phyloP scores from a whole-genome alignment of 1,139 yeast species.

The Geotrichum restrictum region DNA sequence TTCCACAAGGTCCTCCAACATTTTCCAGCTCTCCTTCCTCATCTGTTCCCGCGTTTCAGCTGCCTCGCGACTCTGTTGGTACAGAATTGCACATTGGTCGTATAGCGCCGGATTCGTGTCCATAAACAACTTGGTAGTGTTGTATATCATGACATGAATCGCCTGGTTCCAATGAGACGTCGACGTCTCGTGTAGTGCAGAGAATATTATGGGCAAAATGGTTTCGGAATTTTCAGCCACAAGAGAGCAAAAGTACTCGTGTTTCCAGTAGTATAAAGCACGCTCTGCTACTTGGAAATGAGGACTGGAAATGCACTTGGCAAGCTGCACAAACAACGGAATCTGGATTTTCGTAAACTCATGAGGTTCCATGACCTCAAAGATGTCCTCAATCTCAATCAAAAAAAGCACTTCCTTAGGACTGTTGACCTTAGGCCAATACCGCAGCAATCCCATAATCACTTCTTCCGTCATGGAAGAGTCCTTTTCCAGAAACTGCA shows the following conservation, averaged over 20 bases:
- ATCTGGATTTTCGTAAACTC: constrained; percentile 91
- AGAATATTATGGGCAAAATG: constrained; percentile 85
- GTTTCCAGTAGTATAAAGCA: constrained; percentile 89
- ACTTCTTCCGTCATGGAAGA: constrained; percentile 91
- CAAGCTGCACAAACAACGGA: constrained; percentile 88
- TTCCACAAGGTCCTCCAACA: constrained; percentile 56
- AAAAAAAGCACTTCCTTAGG: constrained; percentile 95
- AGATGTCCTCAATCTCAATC: constrained; percentile 93
- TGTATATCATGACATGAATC: constrained; percentile 84
- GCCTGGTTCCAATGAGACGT: constrained; percentile 80
- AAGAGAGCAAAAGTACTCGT: constrained; percentile 84
- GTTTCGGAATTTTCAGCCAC: constrained; percentile 89
- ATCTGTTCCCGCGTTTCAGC: constrained; percentile 54
- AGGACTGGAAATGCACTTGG: constrained; percentile 90
- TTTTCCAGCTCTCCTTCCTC: constrained; percentile 72
- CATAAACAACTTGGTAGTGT: constrained; percentile 87
- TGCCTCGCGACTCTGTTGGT: constrained; percentile 70
- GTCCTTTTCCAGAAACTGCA: constrained; percentile 93
- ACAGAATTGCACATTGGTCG: constrained; percentile 85
- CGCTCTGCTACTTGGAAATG: constrained; percentile 98
- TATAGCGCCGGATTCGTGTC: constrained; percentile 88
- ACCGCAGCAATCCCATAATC: constrained; percentile 82
- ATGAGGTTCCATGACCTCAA: constrained; percentile 91
- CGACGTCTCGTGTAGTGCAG: constrained; percentile 79
- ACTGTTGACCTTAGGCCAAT: constrained; percentile 95